Evolutionary conservation across 306 rosid genomes (phyloP).

Genomic region (Castanopsis chinensis): DNA sequence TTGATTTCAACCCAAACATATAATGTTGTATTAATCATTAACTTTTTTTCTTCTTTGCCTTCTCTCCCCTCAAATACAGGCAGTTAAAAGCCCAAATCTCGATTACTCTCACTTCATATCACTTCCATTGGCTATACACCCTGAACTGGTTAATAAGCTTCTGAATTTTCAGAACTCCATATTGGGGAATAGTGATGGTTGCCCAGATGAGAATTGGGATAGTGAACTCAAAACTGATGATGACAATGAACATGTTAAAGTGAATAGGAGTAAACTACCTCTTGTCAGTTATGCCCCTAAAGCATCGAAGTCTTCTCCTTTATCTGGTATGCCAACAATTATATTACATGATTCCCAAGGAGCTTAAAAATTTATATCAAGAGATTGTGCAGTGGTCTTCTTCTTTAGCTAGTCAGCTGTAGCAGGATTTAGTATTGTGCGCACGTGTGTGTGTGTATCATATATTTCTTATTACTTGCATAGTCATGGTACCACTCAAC

Average conservation of each 20-base stretch:
- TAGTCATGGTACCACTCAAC: slow-evolving; percentile 3
- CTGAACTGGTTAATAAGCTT: slow-evolving; percentile 81
- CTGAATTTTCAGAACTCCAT: slow-evolving; percentile 63
- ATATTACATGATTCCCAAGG: slow-evolving; percentile 5
- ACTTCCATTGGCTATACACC: slow-evolving; percentile 90
- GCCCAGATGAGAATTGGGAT: slow-evolving; percentile 36
- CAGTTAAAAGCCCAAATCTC: slow-evolving; percentile 66
- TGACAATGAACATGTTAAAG: slow-evolving; percentile 45
- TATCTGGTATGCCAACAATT: slow-evolving; percentile 53
- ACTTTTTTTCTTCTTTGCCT: not conserved
- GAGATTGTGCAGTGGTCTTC: slow-evolving; percentile 14
- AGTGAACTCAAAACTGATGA: slow-evolving; percentile 47
- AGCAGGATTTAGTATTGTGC: not conserved
- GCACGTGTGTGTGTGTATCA: too few species aligned
- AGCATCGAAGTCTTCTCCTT: slow-evolving; percentile 45
- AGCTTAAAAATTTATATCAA: slow-evolving; percentile 13
- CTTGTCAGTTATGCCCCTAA: slow-evolving; percentile 64
- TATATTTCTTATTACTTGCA: slow-evolving; percentile 9
- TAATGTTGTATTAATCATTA: not conserved
- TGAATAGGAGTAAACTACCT: slow-evolving; percentile 54
- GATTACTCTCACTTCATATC: slow-evolving; percentile 93
- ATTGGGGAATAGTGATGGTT: slow-evolving; percentile 46
- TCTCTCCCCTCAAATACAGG: slow-evolving; percentile 37
- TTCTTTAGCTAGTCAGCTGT: slow-evolving; percentile 9
- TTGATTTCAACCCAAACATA: not conserved